Conservation (phyloP, 352 stramenopile species). For the Phytophthora tentaculata region DNA sequence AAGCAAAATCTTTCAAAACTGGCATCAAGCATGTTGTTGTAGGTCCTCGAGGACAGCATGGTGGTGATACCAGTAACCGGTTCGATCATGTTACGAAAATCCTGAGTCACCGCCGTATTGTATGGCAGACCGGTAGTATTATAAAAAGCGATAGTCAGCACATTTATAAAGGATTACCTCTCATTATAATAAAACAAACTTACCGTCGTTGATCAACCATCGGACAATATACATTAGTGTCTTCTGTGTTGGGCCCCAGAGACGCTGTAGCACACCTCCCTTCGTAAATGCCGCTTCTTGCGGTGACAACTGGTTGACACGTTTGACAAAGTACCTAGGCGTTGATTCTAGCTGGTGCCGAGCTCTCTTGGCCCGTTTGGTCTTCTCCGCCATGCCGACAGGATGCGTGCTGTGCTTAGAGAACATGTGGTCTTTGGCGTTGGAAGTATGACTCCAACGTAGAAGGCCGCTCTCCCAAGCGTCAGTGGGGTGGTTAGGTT, state of each 20-base stretch:
- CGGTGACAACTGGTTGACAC: no score
- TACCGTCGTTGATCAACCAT: no score
- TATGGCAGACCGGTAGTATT: no score
- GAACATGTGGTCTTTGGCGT: neutral
- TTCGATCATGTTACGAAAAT: neutral
- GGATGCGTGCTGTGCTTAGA: neutral
- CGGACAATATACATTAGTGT: no score
- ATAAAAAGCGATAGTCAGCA: no score
- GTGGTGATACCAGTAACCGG: neutral
- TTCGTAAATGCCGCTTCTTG: no score
- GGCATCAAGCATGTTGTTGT: neutral
- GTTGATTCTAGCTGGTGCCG: slow-evolving; percentile 51
- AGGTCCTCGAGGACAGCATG: neutral
- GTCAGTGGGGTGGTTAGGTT: neutral
- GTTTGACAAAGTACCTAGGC: no score
- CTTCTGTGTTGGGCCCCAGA: no score
- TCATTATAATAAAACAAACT: no score
- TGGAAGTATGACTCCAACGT: neutral
- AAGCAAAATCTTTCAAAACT: neutral
- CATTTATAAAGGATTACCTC: no score
- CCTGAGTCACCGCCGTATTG: neutral
- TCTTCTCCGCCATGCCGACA: neutral
- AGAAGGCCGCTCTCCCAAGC: neutral
- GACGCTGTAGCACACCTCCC: no score
- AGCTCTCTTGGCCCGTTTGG: neutral